phyloP scores from a whole-genome alignment of 352 stramenopile species.

The Pythium brachiatum region DNA sequence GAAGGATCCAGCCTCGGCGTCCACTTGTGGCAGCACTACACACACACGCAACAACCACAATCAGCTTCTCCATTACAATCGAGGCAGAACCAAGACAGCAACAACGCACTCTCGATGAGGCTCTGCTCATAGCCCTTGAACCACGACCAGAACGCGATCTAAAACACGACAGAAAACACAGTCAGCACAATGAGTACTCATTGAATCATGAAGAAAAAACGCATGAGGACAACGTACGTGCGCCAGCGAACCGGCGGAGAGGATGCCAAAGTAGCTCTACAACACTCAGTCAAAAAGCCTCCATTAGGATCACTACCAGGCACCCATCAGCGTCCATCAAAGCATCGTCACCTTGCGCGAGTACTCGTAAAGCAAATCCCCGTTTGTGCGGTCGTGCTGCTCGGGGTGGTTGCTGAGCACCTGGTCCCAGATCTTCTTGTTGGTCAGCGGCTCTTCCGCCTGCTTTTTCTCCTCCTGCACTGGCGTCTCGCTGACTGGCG shows the following conservation, averaged over 20 bases:
- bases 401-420: constrained; percentile 58
- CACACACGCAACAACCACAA: background rate
- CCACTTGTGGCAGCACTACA: constrained; percentile 46
- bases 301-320: background rate
- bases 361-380: constrained; percentile 84
- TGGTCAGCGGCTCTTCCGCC: constrained; percentile 51
- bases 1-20: constrained; percentile 55
- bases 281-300: background rate
- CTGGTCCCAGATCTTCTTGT: constrained; percentile 71
- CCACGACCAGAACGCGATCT: constrained; percentile 90
- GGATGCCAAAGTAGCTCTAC: constrained; percentile 79
- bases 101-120: constrained; percentile 66
- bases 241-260: constrained; percentile 72
- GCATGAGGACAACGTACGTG: constrained; percentile 38
- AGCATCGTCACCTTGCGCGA: constrained; percentile 56
- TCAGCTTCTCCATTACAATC: background rate
- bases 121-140: constrained; percentile 87
- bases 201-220: too few relatives aligned
- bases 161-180: background rate
- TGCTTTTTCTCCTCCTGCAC: constrained; percentile 25
- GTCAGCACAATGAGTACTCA: background rate
- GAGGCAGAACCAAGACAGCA: background rate
- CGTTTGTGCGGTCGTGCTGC: constrained; percentile 42
- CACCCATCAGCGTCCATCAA: background rate
- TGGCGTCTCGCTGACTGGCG: background rate